phyloP scores from a whole-genome alignment of 2,329 filamentous ascomycete genomes.

The Monilinia polystroma region DNA sequence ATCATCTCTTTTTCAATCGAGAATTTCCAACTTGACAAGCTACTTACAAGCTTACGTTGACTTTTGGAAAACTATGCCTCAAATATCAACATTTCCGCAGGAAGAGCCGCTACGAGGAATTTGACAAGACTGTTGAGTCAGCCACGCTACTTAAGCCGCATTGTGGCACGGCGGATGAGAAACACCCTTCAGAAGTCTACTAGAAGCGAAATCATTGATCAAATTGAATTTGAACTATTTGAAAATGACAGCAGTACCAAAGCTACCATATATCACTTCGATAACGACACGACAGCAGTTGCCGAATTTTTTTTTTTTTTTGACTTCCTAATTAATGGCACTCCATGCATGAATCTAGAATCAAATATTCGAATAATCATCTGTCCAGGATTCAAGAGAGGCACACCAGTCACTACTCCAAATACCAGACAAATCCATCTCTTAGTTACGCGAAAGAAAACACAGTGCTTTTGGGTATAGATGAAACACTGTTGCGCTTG shows the following conservation, averaged over 20 bases:
- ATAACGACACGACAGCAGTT: background rate
- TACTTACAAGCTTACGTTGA: background rate
- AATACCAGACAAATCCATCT: background rate
- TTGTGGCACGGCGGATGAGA: background rate
- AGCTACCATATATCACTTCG: background rate
- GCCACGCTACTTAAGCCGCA: background rate
- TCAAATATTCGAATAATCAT: background rate
- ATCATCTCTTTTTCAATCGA: background rate
- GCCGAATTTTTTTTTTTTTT: background rate
- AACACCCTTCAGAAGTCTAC: background rate
- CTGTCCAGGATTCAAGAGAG: background rate
- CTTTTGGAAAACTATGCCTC: background rate
- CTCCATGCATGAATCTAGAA: background rate
- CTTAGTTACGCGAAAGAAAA: background rate
- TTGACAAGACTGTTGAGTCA: background rate
- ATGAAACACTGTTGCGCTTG: background rate
- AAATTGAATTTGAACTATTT: conserved; percentile 1
- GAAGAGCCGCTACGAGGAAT: background rate
- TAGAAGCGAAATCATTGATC: background rate
- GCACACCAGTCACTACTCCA: background rate
- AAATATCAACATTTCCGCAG: background rate
- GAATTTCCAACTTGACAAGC: background rate
- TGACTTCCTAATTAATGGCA: background rate
- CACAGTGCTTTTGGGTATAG: background rate
- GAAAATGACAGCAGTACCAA: background rate